Evolutionary conservation across 441 rosid species (phyloP), one percentile per base, ranked within the genome.

Genomic region (Codiaeum variegatum): DNA sequence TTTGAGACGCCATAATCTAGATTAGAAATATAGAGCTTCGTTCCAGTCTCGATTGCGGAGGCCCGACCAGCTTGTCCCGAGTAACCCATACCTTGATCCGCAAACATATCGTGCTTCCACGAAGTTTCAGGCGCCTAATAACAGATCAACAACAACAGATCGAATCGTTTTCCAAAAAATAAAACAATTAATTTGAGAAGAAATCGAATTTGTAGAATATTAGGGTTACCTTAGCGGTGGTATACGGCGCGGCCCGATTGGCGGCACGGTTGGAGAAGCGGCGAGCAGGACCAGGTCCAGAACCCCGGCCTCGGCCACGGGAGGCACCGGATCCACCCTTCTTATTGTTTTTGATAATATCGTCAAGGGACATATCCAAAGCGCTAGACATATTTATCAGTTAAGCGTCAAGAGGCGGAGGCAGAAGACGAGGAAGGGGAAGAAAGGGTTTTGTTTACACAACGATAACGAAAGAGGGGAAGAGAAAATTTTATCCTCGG

Each of bases 351-450:
- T 90, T 91, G 77, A 94, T 94, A 82, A 94, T 84, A 62, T 94
- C 99, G 63, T 94, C 99, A 64, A 94, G 94, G 63, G 99, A 88
- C 96, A 91, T 91, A 72, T 94, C 97, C 82, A 94, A 86, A 74
- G 94, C 84, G 80, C 87, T 86, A 56, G 97, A 72, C 99, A 94
- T 94, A 42, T 77, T 68, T 49, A 52, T 21, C 12, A 51, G 24
- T 19, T 52, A 8, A 21, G 0, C 9, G 9, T n/a, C 0, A 49
- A n/a, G 23, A 47, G n/a, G 5, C 26, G 7, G 23, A 52, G 23
- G 28, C 7, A 5, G 54, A 49, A 6, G 18, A 49, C 3, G 4
- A 9, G 13, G 28, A 52, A 1, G 26, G 21, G 26, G 58, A 52
- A 52, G 58, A 52, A n/a, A 52, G 58, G 58, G 58, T 52, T 52